Evolutionary conservation across 352 stramenopile genomes (phyloP), one percentile per base, ranked within the genome.

Genomic region (Aphanomyces euteiches): DNA sequence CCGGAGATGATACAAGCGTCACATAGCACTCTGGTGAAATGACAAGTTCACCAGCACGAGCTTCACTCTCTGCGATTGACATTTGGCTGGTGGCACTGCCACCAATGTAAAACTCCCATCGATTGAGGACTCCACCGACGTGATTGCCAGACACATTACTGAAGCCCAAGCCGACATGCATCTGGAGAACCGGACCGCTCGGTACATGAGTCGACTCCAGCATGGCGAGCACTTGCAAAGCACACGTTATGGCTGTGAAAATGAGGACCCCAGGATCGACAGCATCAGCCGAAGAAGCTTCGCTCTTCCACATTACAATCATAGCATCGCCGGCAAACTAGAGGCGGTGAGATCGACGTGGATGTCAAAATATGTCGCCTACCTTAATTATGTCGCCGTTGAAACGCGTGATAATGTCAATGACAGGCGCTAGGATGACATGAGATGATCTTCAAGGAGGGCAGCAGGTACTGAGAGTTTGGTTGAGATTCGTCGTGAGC

Each of bases 91-190:
- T 93, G n/a, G 84, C 88, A 45, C 90, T 81, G 34, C 89, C 89
- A 12, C 83, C 88, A 13, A 95, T 61, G 60, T 94, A 94, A 65
- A 95, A 96, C 61, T 96, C 89, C 87, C 87, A 96, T 0, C 88
- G 81, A 50, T 93, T 84, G 5, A 91, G 67, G 10, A 94, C 77
- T 4, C 89, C 89, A 2, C 89, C 89, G 2, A 96, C 84, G 70
- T 95, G 85, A 59, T 92, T 92, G 1, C 82, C 83, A 0, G 85
- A 86, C 47, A 95, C 75, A 37, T 81, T 69, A 66, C 87, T 93
- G 6, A 85, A 80, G 3, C 89, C 89, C 67, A 96, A 87, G 37
- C 89, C 87, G 8, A 95, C 82, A 58, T 95, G 87, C 82, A 96
- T 91, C 0, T 84, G 82, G 2, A 95, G 72, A 12, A 37, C 21